phyloP scores from a whole-genome alignment of 495 filamentous ascomycete species.

The Viridothelium virens region DNA sequence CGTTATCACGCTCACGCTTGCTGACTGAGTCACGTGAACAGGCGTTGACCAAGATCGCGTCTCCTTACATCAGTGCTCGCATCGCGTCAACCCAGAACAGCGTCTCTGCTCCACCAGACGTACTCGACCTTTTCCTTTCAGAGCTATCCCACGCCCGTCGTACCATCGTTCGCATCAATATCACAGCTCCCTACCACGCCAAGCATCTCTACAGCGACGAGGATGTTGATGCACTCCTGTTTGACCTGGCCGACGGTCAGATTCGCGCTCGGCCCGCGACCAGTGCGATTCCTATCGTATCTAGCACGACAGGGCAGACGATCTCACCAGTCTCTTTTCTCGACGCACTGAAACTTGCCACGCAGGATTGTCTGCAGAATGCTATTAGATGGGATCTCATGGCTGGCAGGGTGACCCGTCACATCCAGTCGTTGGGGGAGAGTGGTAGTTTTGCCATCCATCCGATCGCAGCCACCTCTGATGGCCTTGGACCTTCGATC shows the following conservation, averaged over 20 bases:
- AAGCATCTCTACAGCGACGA: slow-evolving; percentile 27
- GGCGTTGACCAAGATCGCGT: background rate
- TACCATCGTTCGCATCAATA: background rate
- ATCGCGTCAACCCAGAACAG: slow-evolving; percentile 12
- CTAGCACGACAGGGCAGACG: slow-evolving; percentile 11
- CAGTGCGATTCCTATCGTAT: slow-evolving; percentile 17
- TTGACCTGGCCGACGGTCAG: background rate
- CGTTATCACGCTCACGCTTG: background rate
- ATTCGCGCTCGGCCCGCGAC: slow-evolving; percentile 10
- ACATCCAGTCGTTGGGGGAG: background rate
- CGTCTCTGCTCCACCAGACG: slow-evolving; percentile 11
- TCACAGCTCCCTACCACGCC: slow-evolving; percentile 30
- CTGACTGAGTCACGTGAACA: slow-evolving; percentile 1
- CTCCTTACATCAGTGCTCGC: slow-evolving; percentile 14
- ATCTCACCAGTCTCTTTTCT: background rate
- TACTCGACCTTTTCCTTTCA: slow-evolving; percentile 3
- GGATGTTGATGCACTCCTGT: slow-evolving; percentile 23
- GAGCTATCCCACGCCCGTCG: slow-evolving; percentile 18
- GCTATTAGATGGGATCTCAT: slow-evolving; percentile 13
- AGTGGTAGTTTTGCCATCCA: slow-evolving; percentile 1
- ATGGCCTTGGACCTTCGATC: slow-evolving; percentile 7
- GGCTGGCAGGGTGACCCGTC: background rate
- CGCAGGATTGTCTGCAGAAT: slow-evolving; percentile 9
- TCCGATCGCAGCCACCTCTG: slow-evolving; percentile 9
- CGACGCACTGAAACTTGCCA: background rate